phyloP scores from a whole-genome alignment of 345 rosid genomes.

The Populus euphratica region DNA sequence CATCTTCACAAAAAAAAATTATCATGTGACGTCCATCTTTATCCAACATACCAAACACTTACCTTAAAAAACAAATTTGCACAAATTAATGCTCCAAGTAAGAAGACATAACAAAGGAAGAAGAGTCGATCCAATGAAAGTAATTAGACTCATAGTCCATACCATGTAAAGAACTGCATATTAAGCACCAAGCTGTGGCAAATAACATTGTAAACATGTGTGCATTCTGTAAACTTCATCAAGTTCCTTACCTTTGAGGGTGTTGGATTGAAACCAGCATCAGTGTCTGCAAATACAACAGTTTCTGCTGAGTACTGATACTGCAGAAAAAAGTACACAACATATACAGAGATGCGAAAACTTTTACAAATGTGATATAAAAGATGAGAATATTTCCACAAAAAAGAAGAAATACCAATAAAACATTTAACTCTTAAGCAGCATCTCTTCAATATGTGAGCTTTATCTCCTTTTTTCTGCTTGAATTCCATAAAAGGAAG shows the following conservation, averaged over 20 bases:
- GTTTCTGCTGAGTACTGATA: not conserved
- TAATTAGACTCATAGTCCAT: not conserved
- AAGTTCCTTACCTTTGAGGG: constrained; percentile 51
- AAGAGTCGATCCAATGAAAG: not conserved
- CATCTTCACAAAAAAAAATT: too few species aligned
- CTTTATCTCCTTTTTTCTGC: constrained; percentile 48
- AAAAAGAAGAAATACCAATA: constrained; percentile 42
- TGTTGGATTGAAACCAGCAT: constrained; percentile 75
- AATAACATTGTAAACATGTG: not conserved
- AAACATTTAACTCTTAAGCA: constrained; percentile 66
- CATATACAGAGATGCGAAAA: not conserved
- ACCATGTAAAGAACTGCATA: not conserved
- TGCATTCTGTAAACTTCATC: not conserved
- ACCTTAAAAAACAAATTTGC: too few species aligned
- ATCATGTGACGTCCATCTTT: too few species aligned
- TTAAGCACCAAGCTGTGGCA: not conserved
- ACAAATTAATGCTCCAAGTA: too few species aligned
- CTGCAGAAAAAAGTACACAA: not conserved
- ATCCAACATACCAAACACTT: too few species aligned
- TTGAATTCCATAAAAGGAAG: constrained; percentile 65
- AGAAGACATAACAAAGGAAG: too few species aligned
- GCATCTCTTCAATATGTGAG: constrained; percentile 51
- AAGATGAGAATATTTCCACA: not conserved
- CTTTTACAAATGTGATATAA: not conserved
- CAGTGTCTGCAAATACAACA: constrained; percentile 51